Base-by-base conservation (phyloP, 345 rosid species). In the Erodium maritimum region DNA sequence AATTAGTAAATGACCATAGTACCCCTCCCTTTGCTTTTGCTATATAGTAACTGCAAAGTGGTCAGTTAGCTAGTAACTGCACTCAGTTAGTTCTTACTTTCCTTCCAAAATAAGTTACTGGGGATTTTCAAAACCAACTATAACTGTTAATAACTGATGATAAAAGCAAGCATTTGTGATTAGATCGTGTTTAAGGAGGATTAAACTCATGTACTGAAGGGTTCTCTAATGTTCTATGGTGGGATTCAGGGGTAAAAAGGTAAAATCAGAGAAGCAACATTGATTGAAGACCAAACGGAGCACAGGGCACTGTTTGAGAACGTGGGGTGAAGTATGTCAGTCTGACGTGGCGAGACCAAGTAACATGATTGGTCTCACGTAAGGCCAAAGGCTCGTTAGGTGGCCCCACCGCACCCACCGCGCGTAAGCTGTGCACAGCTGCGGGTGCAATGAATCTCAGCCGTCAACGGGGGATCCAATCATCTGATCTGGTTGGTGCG, bases 291-390 rank as follows among this genome's bases (percentile, higher is more conserved):
- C 7, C 16, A 42, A 22, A 19, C 0, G 16, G 55, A 25, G 3
- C 37, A 29, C 54, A 21, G 55, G 20, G 52, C 55, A 78, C 81
- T 79, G 77, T 79, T 87, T 75, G 83, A 50, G 62, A 61, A 78
- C 68, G 50, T 59, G 34, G 65, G 21, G 53, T 61, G 77, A 74
- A 80, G 73, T 62, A 6, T 29, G 37, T 11, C 37, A 5, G 8
- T 29, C 37, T 73, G 84, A 82, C 78, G 75, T 85, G 94, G 68
- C 67, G 19, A 8, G 56, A 73, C 69, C 69, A 12, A 33, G 69
- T 22, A 77, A 77, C 79, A 64, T 90, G 89, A 82, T 83, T 77
- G 88, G 91, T 57, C 67, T 62, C 77, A 70, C 65, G 72, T 65
- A 64, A 50, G 22, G 21, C 62, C 65, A 54, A n/a, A 19, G 25